Percentiles rank a stretch among this genome's conserved stretches.
These are phyloP conservation scores for Hemisphaericaspora subhashii DNA, from an alignment of 1,139 yeast genomes.

Conservation along the genomic window DNA sequence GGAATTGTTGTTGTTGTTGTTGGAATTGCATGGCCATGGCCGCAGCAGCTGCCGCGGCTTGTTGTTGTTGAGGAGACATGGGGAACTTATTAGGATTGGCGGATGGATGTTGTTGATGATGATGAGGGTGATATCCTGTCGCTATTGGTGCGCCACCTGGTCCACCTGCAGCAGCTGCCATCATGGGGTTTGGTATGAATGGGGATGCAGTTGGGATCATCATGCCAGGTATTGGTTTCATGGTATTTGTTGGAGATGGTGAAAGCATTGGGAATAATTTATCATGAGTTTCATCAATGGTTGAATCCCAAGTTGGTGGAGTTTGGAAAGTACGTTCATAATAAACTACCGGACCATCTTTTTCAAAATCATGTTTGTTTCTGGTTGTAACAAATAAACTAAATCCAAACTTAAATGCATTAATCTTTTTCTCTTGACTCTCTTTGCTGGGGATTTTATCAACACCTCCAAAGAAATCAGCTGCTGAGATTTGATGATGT, in stretches of 20 bases:
- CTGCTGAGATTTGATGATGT: slow-evolving; percentile 43
- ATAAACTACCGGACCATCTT: slow-evolving; percentile 20
- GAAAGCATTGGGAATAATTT: slow-evolving; percentile 38
- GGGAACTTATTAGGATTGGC: slow-evolving; percentile 20
- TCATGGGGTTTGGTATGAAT: slow-evolving; percentile 36
- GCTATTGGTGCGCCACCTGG: slow-evolving; percentile 11
- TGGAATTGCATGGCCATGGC: slow-evolving; percentile 38
- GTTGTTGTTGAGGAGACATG: slow-evolving; percentile 29
- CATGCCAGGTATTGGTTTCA: slow-evolving; percentile 18
- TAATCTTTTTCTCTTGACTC: slow-evolving; percentile 35
- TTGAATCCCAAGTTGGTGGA: slow-evolving; percentile 78
- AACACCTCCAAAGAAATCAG: slow-evolving; percentile 50
- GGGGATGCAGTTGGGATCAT: slow-evolving; percentile 20
- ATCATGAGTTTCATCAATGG: slow-evolving; percentile 55
- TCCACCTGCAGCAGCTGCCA: slow-evolving; percentile 24
- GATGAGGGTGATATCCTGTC: slow-evolving; percentile 17
- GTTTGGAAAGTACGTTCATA: slow-evolving; percentile 67
- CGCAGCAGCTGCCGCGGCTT: slow-evolving; percentile 26
- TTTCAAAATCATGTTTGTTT: slow-evolving; percentile 31
- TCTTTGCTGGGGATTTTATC: slow-evolving; percentile 49
- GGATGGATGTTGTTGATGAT: not conserved
- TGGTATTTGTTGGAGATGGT: slow-evolving; percentile 8
- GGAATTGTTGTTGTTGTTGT: slow-evolving; percentile 41
- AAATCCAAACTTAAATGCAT: slow-evolving; percentile 49
- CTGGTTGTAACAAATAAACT: slow-evolving; percentile 54